A percentile compares a stretch with the other conserved stretches of the same genome.
phyloP scores from a whole-genome alignment of 2,329 filamentous ascomycete species.

The Fusarium transvaalense region DNA sequence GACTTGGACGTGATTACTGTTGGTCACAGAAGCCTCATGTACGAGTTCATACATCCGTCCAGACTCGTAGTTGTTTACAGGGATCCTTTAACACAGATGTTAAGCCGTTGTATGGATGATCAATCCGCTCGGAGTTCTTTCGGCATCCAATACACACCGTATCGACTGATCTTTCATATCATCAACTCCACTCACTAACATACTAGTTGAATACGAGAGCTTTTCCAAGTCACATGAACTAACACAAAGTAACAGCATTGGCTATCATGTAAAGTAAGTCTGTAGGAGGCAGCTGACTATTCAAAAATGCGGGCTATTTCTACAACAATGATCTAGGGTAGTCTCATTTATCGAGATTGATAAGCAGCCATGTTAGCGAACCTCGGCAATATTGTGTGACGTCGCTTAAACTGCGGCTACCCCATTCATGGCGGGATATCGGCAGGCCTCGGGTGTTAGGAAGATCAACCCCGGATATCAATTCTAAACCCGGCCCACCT shows the following conservation, averaged over 20 bases:
- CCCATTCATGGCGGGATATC: constrained; percentile 28
- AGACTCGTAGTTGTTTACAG: too few relatives aligned
- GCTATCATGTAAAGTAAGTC: background rate
- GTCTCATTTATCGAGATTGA: constrained; percentile 3
- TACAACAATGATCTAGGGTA: constrained; percentile 40
- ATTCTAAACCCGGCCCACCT: constrained; percentile 48
- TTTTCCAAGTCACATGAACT: background rate
- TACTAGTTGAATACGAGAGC: too few relatives aligned
- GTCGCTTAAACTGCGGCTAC: constrained; percentile 42
- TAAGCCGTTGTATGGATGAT: background rate
- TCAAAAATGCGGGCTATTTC: background rate
- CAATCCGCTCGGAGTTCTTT: background rate
- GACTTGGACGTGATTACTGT: background rate
- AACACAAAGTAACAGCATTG: too few relatives aligned
- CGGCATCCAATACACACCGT: background rate
- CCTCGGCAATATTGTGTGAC: constrained; percentile 15
- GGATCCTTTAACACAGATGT: background rate
- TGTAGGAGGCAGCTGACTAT: constrained; percentile 7
- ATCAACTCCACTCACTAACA: background rate
- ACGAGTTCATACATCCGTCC: background rate
- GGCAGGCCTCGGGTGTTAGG: constrained; percentile 34
- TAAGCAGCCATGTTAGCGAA: constrained; percentile 37
- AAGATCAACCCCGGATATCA: constrained; percentile 39
- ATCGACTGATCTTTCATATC: background rate
- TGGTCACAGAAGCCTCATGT: background rate